These are phyloP conservation scores for Sclerotinia trifoliorum DNA, from an alignment of 2,329 filamentous ascomycete genomes.

Conservation along the genomic window DNA sequence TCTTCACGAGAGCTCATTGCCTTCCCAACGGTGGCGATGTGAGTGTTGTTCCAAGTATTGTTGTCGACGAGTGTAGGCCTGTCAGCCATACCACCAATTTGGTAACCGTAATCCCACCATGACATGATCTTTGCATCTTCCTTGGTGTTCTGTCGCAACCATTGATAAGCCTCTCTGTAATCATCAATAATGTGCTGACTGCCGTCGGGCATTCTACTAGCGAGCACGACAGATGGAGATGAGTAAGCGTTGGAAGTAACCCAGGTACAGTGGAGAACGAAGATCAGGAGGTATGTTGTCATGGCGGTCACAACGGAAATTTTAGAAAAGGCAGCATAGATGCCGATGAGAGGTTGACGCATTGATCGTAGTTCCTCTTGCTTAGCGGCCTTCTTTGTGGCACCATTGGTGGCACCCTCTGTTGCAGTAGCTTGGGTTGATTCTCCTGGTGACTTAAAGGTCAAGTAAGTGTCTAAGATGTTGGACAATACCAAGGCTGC, in stretches of 20 bases:
- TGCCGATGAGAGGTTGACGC: slow-evolving; percentile 72
- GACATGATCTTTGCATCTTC: slow-evolving; percentile 98
- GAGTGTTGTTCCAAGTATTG: slow-evolving; percentile 99
- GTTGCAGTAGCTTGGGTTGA: slow-evolving; percentile 46
- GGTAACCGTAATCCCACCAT: slow-evolving; percentile 99
- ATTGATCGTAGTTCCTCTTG: slow-evolving; percentile 65
- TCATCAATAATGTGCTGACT: slow-evolving; percentile 99
- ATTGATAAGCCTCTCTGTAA: slow-evolving; percentile 98
- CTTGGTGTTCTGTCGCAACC: slow-evolving; percentile 95
- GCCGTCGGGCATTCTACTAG: slow-evolving; percentile 87
- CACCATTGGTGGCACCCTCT: slow-evolving; percentile 41
- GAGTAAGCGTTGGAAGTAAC: slow-evolving; percentile 99
- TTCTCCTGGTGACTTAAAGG: slow-evolving; percentile 59
- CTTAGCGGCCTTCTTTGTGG: slow-evolving; percentile 53
- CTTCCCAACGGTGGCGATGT: slow-evolving; percentile 98
- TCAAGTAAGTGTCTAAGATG: slow-evolving; percentile 83
- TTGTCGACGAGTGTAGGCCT: slow-evolving; percentile 96
- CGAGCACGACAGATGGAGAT: slow-evolving; percentile 93
- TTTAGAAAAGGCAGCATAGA: slow-evolving; percentile 81
- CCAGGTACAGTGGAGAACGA: slow-evolving; percentile 98
- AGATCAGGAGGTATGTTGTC: slow-evolving; percentile 80
- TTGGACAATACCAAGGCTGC: slow-evolving; percentile 85
- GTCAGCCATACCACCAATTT: slow-evolving; percentile 99
- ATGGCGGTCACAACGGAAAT: slow-evolving; percentile 69
- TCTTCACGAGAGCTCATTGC: slow-evolving; percentile 98